Percentiles rank a stretch among this genome's conserved stretches.
phyloP scores from a whole-genome alignment of 495 filamentous ascomycete species.

The Neurospora pannonica region DNA sequence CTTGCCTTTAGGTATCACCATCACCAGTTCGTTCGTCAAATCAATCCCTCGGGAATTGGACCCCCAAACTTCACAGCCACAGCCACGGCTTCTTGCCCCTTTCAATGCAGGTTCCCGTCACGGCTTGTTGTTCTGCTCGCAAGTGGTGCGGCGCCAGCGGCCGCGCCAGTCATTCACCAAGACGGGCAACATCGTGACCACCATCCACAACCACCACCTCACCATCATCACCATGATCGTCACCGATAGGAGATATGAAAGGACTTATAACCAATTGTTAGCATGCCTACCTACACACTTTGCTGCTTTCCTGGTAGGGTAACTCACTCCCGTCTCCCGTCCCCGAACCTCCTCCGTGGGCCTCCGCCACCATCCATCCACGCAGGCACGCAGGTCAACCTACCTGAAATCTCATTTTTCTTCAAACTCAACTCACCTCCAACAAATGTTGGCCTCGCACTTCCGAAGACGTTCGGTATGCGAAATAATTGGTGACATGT shows the following conservation, averaged over 20 bases:
- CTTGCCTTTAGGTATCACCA: background rate
- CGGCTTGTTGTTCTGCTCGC: background rate
- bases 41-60: background rate
- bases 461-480: background rate
- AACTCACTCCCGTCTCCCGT: background rate
- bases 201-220: background rate
- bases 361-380: background rate
- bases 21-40: background rate
- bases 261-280: background rate
- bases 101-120: background rate
- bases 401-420: background rate
- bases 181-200: background rate
- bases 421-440: background rate
- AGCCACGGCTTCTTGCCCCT: background rate
- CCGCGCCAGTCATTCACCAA: background rate
- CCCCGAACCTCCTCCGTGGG: background rate
- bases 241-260: background rate
- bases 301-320: background rate
- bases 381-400: background rate
- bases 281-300: background rate
- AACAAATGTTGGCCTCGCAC: background rate
- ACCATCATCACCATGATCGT: background rate
- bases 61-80: background rate
- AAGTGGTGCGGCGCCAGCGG: background rate
- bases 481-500: background rate